Percentiles rank a stretch among this genome's conserved stretches.
Evolutionary conservation across 1,139 yeast species (phyloP).

Genomic region (Lizanozyma gosingica): DNA sequence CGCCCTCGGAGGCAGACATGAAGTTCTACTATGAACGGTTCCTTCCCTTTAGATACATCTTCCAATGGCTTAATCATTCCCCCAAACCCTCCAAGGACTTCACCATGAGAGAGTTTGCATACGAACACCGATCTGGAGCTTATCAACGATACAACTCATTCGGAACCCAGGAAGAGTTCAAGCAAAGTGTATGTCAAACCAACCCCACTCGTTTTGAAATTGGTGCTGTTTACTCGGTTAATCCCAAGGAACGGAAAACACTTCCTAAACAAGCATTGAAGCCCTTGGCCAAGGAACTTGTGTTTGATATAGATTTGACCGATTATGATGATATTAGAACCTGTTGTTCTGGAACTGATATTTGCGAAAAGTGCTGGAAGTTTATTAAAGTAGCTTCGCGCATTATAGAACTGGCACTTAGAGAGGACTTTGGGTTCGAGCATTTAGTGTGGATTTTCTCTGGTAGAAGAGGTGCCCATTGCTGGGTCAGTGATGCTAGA

Average conservation of each 20-base stretch:
- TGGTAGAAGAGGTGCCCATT: slow-evolving; percentile 99
- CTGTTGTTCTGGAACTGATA: slow-evolving; percentile 80
- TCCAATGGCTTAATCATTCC: slow-evolving; percentile 85
- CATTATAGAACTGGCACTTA: slow-evolving; percentile 60
- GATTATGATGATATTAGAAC: slow-evolving; percentile 93
- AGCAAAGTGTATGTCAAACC: slow-evolving; percentile 57
- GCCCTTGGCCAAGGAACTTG: slow-evolving; percentile 79
- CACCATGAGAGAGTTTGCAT: slow-evolving; percentile 88
- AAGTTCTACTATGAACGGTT: slow-evolving; percentile 63
- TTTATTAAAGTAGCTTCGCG: slow-evolving; percentile 83
- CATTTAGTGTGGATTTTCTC: slow-evolving; percentile 92
- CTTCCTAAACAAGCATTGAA: slow-evolving; percentile 74
- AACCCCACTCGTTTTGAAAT: slow-evolving; percentile 91
- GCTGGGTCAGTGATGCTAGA: slow-evolving; percentile 88
- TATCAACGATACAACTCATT: slow-evolving; percentile 87
- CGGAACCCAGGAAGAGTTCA: slow-evolving; percentile 59
- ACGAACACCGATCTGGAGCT: slow-evolving; percentile 76
- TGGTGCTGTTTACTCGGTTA: slow-evolving; percentile 85
- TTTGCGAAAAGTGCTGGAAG: slow-evolving; percentile 89
- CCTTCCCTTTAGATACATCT: slow-evolving; percentile 64
- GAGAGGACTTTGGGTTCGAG: slow-evolving; percentile 84
- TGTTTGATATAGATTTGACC: slow-evolving; percentile 94
- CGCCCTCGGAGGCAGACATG: slow-evolving; percentile 63
- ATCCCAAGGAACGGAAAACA: slow-evolving; percentile 76
- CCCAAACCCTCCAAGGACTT: slow-evolving; percentile 60